Evolutionary conservation across 768 basidiomycete species (phyloP), one percentile per base, ranked within the genome.

Genomic region (Dioszegia crocea): DNA sequence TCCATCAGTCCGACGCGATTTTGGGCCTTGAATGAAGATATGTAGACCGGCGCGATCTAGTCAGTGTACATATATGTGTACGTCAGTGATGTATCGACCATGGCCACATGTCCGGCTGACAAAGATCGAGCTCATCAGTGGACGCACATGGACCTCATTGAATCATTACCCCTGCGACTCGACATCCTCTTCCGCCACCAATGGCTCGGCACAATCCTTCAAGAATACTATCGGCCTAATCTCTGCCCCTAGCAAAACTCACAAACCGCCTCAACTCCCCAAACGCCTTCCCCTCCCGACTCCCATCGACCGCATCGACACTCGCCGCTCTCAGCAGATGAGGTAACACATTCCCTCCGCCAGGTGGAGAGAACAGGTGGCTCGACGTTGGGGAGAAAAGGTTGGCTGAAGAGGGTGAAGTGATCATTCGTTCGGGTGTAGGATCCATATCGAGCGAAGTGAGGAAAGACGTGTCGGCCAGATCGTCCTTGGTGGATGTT

Each of bases 361-460:
- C 17, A 4, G 51, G 19, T 26, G 51, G 51, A 14, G 51, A 53
- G 51, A 53, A 53, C 6, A 53, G 39, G 26, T 53, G 51, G 26
- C 51, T 60, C 26, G 51, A 48, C 21, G 83, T 73, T 0, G 86
- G 84, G 2, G 88, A 86, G 3, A 86, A 84, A 3, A 79, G 75
- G 2, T 82, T 81, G 1, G 83, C 78, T 50, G 63, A 49, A 14
- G 63, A 44, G 0, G 76, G 74, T 2, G 75, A 73, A 11, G 56
- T 68, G 36, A 77, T 47, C 2, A 67, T 65, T 17, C 59, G 57
- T 29, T 65, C 62, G 12, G 24, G 31, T 2, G 63, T 49, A 1
- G 92, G 91, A 64, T 98, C 93, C 96, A 99, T 99, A 76, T 99
- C 96, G 30, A 99, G 82, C 0, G 86, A 83, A 0, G 91, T 88